Base-by-base conservation (phyloP, 2,329 filamentous ascomycete species). In the Colletotrichum brevisporum region DNA sequence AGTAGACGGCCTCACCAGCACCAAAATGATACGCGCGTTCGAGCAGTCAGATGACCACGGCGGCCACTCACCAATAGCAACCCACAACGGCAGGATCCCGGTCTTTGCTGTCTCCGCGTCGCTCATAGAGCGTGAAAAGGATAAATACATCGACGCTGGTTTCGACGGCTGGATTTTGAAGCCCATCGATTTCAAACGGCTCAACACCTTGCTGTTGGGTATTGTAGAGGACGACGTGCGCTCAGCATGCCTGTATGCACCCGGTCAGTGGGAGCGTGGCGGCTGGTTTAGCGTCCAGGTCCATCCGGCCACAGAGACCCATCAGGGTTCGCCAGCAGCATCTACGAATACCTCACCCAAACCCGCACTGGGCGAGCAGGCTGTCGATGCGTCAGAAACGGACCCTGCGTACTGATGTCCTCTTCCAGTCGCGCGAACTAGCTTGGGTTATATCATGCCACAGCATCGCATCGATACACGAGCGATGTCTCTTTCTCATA, bases 131-230 rank as follows among this genome's bases (percentile, higher is more conserved):
- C 86, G 84, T 18, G 88, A 94, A 52, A 87, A 83, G 58, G 83
- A 91, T 48, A 87, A 80, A 0, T 97, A 97, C 73, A 87, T 94
- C 51, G 85, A 92, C 52, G 90, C 90, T 6, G 94, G 94, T 0
- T 97, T 97, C 73, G 94, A 97, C 73, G 94, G 92, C 26, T 97
- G 94, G 94, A 94, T 97, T 27, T 82, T 97, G 66, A 97, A 97
- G 75, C 94, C 94, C 0, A 92, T 97, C 52, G 90, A 95, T 69
- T 97, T 97, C 76, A 89, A 90, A 73, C 87, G 94, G 9, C 83
- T 97, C 0, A 89, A 89, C 67, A 85, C 86, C 24, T 83, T 97
- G 8, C 85, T 97, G 63, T 79, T 83, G 1, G 94, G 93, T 1
- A 92, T 96, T 47, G 84, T 89, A 3, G 86, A 93, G 53, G 81